A percentile compares a stretch with the other conserved stretches of the same genome.
Evolutionary conservation across 2,329 filamentous ascomycete species (phyloP).

Genomic region (Exophiala oligosperma): DNA sequence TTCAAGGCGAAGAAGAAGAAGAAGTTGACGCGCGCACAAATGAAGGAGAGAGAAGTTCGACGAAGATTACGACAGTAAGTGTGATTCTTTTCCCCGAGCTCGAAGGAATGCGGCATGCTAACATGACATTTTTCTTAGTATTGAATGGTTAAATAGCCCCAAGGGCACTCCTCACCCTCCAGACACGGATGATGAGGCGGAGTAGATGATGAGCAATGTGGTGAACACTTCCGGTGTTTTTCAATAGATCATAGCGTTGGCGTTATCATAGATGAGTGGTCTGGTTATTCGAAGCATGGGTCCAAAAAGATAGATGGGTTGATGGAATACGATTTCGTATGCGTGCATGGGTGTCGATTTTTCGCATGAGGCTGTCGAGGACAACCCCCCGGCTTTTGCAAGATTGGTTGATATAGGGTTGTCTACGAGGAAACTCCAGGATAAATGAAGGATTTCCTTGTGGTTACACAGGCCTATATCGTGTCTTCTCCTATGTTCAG

Average conservation of each 20-base stretch:
- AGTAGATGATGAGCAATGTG: conserved; percentile 10
- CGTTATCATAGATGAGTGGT: background rate
- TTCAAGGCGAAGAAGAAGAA: conserved; percentile 79
- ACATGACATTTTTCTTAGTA: conserved; percentile 33
- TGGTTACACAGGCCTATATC: too few relatives aligned
- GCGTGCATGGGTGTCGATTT: background rate
- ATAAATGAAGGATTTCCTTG: too few relatives aligned
- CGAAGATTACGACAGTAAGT: conserved; percentile 72
- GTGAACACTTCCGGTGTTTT: too few relatives aligned
- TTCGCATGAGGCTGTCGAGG: background rate
- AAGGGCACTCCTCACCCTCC: conserved; percentile 77
- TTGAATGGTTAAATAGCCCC: conserved; percentile 78
- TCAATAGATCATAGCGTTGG: background rate
- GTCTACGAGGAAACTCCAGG: too few relatives aligned
- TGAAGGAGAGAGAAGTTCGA: conserved; percentile 89
- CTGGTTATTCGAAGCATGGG: background rate
- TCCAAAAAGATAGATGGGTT: background rate
- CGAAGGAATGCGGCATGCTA: conserved; percentile 9
- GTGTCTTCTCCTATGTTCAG: too few relatives aligned
- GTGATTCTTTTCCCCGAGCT: background rate
- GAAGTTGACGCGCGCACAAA: conserved; percentile 95
- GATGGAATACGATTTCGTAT: background rate
- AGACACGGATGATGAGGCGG: conserved; percentile 75
- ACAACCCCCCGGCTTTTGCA: too few relatives aligned
- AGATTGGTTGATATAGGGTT: background rate